Evolutionary conservation across 371 early-diverging fungal genomes (phyloP).

Genomic region (Apophysomyces sp.): DNA sequence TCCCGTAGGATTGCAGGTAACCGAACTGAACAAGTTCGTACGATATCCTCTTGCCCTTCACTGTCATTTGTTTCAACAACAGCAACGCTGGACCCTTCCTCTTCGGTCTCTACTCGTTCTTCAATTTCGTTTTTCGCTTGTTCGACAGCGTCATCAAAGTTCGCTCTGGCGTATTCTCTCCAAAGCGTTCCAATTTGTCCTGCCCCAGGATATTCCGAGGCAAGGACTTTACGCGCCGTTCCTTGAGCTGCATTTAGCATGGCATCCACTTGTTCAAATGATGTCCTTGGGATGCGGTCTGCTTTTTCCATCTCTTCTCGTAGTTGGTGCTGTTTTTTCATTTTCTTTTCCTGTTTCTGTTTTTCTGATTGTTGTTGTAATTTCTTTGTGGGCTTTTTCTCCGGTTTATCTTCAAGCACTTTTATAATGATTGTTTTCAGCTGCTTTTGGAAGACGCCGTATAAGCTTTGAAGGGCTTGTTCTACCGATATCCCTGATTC

Average conservation of each 20-base stretch:
- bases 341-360: neutral
- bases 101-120: too few relatives aligned
- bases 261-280: neutral
- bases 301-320: neutral
- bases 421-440: neutral
- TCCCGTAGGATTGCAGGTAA: neutral
- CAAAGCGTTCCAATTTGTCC: neutral
- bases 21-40: neutral
- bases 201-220: neutral
- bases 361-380: neutral
- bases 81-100: too few relatives aligned
- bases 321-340: neutral
- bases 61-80: too few relatives aligned
- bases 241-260: neutral
- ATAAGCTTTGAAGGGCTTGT: neutral
- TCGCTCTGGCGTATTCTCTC: neutral
- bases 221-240: neutral
- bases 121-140: neutral
- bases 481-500: neutral
- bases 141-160: neutral
- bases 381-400: neutral
- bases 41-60: too few relatives aligned
- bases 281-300: neutral
- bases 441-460: neutral
- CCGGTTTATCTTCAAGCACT: neutral